These are phyloP conservation scores for Paxillus ammoniavirescens DNA, from an alignment of 768 basidiomycete genomes.

Conservation along the genomic window DNA sequence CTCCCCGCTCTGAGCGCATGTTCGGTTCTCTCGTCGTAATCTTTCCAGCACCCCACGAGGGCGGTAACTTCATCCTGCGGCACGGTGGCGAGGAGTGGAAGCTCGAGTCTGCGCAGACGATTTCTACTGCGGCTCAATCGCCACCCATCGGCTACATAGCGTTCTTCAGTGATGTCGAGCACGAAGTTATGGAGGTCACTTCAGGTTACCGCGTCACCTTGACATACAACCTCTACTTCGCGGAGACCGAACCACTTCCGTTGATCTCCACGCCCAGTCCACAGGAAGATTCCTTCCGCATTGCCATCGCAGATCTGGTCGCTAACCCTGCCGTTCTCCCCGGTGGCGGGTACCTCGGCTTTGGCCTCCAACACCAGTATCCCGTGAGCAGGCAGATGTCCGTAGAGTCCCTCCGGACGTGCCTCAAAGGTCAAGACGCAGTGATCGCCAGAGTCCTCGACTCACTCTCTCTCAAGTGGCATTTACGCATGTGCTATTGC, in stretches of 20 bases:
- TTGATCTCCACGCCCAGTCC: not conserved
- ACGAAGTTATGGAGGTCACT: constrained; percentile 39
- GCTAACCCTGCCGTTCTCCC: constrained; percentile 24
- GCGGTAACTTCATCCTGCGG: constrained; percentile 42
- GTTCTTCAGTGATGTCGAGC: constrained; percentile 45
- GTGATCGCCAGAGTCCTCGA: constrained; percentile 18
- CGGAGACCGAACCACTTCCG: not conserved
- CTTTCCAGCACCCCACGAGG: constrained; percentile 44
- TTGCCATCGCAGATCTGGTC: constrained; percentile 12
- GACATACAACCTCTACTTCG: constrained; percentile 36
- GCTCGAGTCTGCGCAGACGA: constrained; percentile 33
- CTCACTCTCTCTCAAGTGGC: constrained; percentile 13
- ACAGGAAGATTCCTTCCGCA: not conserved
- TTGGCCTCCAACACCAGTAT: constrained; percentile 35
- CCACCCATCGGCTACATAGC: constrained; percentile 36
- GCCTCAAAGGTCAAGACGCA: constrained; percentile 33
- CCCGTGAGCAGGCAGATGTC: constrained; percentile 19
- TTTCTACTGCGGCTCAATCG: constrained; percentile 2
- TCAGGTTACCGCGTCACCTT: constrained; percentile 43
- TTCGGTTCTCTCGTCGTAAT: constrained; percentile 50
- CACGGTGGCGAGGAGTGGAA: constrained; percentile 32
- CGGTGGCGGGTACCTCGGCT: constrained; percentile 34
- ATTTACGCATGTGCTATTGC: constrained; percentile 21
- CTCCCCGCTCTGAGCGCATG: constrained; percentile 24
- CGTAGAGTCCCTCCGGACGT: constrained; percentile 12